Evolutionary conservation across 176 grass and related monocot genomes (phyloP).

Genomic region (Tillandsia fasciculata): DNA sequence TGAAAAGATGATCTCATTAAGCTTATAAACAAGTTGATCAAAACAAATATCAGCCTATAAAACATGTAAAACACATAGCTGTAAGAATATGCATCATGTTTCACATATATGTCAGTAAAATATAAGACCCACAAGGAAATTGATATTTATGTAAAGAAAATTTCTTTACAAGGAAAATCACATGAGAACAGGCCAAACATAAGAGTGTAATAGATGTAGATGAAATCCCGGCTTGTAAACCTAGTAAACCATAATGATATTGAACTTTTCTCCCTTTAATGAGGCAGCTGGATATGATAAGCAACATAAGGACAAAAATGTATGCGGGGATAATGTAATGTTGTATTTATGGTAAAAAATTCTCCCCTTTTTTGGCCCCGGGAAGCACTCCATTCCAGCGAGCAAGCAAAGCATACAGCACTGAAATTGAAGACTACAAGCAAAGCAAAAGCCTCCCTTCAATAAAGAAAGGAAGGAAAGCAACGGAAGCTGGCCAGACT

Average conservation of each 20-base stretch:
- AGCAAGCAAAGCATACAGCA: neutral
- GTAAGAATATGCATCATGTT: neutral
- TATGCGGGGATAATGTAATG: too few species aligned
- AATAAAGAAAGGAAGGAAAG: neutral
- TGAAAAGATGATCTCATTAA: conserved; percentile 94
- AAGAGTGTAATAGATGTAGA: neutral
- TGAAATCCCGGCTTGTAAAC: neutral
- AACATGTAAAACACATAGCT: conserved; percentile 5
- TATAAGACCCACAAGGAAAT: neutral
- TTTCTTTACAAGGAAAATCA: neutral
- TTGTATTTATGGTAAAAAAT: too few species aligned
- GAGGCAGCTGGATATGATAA: neutral
- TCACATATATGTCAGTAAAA: neutral
- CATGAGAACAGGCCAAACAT: neutral
- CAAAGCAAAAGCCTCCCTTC: neutral
- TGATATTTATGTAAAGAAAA: too few species aligned
- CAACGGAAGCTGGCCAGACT: neutral
- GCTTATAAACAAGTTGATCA: conserved; percentile 90
- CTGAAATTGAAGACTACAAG: neutral
- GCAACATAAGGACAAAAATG: too few species aligned
- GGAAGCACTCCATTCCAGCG: neutral
- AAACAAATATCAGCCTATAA: conserved; percentile 94
- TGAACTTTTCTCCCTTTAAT: neutral
- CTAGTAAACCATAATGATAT: neutral
- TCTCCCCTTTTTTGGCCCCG: too few species aligned